Percentiles rank a stretch among this genome's conserved stretches.
These are phyloP conservation scores for Epichloe scottii DNA, from an alignment of 2,329 filamentous ascomycete genomes.

Conservation along the genomic window DNA sequence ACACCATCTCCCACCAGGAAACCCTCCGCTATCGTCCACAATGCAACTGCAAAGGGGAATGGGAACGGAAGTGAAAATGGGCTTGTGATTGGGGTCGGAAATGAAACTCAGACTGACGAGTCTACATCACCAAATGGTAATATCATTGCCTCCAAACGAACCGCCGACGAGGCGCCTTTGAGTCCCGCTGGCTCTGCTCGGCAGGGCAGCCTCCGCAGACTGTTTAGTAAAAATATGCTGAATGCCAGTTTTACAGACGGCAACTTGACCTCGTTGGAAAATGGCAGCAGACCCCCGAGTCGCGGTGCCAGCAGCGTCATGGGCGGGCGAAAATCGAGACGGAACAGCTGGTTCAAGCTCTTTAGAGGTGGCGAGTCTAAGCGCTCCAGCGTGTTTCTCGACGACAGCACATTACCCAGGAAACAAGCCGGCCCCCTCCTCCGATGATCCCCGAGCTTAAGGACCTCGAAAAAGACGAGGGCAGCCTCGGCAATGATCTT, in stretches of 20 bases:
- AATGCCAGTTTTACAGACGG: conserved; percentile 40
- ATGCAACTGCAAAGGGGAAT: not conserved
- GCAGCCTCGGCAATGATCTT: conserved; percentile 36
- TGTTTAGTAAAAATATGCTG: conserved; percentile 43
- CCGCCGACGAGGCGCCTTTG: conserved; percentile 36
- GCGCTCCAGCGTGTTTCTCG: conserved; percentile 31
- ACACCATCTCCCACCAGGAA: conserved; percentile 19
- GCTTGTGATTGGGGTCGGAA: not conserved
- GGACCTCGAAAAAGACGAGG: conserved; percentile 36
- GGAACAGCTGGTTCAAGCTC: conserved; percentile 47
- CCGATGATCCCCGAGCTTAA: conserved; percentile 49
- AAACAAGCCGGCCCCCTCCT: conserved; percentile 39
- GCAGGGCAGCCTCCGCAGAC: conserved; percentile 42
- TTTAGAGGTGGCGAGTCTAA: conserved; percentile 29
- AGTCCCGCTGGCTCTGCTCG: conserved; percentile 41
- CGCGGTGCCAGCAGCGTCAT: conserved; percentile 34
- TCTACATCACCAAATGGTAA: conserved; percentile 24
- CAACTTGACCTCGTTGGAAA: conserved; percentile 29
- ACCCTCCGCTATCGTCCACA: conserved; percentile 4
- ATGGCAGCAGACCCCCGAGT: conserved; percentile 34
- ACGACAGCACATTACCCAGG: conserved; percentile 20
- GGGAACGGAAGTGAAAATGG: not conserved
- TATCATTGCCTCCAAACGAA: conserved; percentile 33
- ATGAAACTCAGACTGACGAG: conserved; percentile 4
- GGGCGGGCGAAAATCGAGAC: conserved; percentile 42